Percentiles rank a stretch among this genome's conserved stretches.
Conservation (phyloP, 139 green algal genomes). For the Desmodesmus armatus region DNA sequence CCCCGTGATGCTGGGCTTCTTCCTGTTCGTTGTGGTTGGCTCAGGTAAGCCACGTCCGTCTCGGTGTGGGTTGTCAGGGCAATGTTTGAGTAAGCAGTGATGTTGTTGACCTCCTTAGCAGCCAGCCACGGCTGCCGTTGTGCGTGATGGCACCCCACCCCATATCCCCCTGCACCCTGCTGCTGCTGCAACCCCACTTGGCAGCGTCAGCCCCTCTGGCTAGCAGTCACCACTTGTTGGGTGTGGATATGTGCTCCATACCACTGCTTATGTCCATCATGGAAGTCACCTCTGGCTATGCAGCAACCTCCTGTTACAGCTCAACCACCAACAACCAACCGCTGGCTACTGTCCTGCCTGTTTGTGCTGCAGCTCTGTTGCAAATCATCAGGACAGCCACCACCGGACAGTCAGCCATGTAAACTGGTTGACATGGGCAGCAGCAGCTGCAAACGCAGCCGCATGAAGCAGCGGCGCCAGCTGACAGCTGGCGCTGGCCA, state of each 20-base stretch:
- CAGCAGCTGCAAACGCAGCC: not conserved
- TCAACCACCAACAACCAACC: not conserved
- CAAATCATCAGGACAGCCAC: constrained; percentile 59
- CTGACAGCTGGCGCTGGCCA: no score
- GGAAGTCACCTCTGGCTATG: not conserved
- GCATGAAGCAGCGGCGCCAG: not conserved
- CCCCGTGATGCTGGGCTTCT: constrained; percentile 82
- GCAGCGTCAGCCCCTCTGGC: not conserved
- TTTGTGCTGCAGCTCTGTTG: constrained; percentile 46
- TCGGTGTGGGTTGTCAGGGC: not conserved
- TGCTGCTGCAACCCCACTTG: not conserved
- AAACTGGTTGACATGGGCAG: not conserved
- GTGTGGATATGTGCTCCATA: not conserved
- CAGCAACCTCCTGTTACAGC: not conserved
- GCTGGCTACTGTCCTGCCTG: not conserved
- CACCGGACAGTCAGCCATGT: constrained; percentile 18
- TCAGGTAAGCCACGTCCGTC: constrained; percentile 58
- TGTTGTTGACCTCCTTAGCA: no score
- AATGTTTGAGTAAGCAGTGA: not conserved
- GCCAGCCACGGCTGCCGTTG: no score
- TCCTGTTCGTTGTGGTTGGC: constrained; percentile 84
- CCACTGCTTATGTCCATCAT: not conserved
- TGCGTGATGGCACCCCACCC: no score
- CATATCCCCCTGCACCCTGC: no score
- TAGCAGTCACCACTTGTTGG: not conserved